Evolutionary conservation across 225 moss, liverwort and hornwort species (phyloP).

Genomic region (Ulota crispa): DNA sequence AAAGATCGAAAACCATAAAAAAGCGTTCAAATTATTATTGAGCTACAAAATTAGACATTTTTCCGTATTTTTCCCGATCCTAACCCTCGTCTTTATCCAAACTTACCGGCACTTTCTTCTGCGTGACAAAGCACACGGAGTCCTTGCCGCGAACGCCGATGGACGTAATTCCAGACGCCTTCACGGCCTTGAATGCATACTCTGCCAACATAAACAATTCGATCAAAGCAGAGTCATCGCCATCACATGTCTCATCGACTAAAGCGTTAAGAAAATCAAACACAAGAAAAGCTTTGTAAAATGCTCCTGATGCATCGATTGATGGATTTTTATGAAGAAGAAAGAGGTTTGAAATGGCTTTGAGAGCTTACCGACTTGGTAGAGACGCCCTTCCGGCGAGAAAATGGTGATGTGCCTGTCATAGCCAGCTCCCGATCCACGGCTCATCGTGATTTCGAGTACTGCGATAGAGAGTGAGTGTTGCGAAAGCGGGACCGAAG

Average conservation of each 20-base stretch:
- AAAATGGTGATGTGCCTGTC: slow-evolving; percentile 57
- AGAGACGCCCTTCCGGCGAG: slow-evolving; percentile 54
- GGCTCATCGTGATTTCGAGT: slow-evolving; percentile 34
- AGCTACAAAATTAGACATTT: not conserved
- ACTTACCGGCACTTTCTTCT: slow-evolving; percentile 93
- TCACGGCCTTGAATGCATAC: slow-evolving; percentile 94
- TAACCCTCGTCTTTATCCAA: not conserved
- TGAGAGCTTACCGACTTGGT: slow-evolving; percentile 44
- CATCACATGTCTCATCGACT: not conserved
- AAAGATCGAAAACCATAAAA: not conserved
- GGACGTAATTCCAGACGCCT: slow-evolving; percentile 85
- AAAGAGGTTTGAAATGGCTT: too few relatives aligned
- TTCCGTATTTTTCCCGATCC: not conserved
- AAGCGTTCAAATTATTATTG: not conserved
- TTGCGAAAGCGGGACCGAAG: not conserved
- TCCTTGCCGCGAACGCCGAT: slow-evolving; percentile 92
- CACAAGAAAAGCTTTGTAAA: not conserved
- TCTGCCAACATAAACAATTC: slow-evolving; percentile 38
- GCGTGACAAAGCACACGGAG: slow-evolving; percentile 88
- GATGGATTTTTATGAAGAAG: not conserved
- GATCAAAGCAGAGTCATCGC: not conserved
- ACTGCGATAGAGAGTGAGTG: not conserved
- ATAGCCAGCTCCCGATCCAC: slow-evolving; percentile 53
- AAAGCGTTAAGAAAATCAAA: not conserved
- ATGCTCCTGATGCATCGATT: not conserved